Evolutionary conservation across 2,329 filamentous ascomycete genomes (phyloP), one percentile per base, ranked within the genome.

Genomic region (Penicillium sp.): DNA sequence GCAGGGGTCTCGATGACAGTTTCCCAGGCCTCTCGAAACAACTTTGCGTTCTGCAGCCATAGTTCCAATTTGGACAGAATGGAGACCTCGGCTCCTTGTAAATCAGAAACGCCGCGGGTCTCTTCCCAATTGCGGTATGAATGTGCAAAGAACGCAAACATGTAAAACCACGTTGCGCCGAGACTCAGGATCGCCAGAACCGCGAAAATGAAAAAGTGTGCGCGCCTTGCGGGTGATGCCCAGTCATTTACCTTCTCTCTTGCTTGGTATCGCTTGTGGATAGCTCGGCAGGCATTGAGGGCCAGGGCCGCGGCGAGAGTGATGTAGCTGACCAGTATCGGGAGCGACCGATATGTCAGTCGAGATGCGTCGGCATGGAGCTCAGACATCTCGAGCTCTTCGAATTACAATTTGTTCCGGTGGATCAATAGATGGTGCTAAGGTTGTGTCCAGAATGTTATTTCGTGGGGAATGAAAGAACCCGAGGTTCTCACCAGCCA

Each of bases 31-130:
- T 84, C 80, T 8, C 68, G 68, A 56, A 80, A 75, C 21, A 85
- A 64, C 23, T 81, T 74, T 2, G 78, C 78, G 33, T 84, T 79
- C 42, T 71, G 76, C 53, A 83, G 64, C 83, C 83, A 85, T 24
- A 76, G 74, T 10, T 74, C 74, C 42, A 81, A 61, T 42, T 51
- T 51, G 12, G 34, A 34, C 31, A 59, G 3, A 15, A 47, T 21
- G 6, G 52, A 26, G 21, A 47, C 78, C 65, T 53, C 75, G 64
- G 12, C 61, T 49, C 12, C 23, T 5, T 36, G 39, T 18, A 49
- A 38, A 15, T 58, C 59, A 9, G 60, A 57, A 24, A 68, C 65
- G 4, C 68, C 64, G 24, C 66, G 44, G 18, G 50, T 56, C 4
- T 71, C 64, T n/a, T 75, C 78, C 80, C 81, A 83, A 29, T 74